Evolutionary conservation across 2,329 filamentous ascomycete species (phyloP).

Genomic region (Endoconidiophora laricicola): DNA sequence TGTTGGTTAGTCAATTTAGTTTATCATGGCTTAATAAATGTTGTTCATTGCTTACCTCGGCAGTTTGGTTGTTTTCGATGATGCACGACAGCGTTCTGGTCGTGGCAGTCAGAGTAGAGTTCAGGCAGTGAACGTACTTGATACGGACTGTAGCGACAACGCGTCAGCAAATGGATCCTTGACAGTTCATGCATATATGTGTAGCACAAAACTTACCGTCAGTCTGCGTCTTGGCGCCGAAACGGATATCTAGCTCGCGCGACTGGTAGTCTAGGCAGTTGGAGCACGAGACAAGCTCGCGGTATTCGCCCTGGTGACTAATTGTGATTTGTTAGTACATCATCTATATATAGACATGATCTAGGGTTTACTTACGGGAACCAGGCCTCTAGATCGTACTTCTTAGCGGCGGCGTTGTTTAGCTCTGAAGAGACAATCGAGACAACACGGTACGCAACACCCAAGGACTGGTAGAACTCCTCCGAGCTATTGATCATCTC

Average conservation of each 20-base stretch:
- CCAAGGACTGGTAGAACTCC: constrained; percentile 84
- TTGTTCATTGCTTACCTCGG: constrained; percentile 36
- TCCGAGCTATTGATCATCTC: constrained; percentile 83
- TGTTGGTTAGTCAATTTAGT: constrained; percentile 8
- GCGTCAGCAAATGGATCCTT: background rate
- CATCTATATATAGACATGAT: too few relatives aligned
- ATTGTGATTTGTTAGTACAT: background rate
- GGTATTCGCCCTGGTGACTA: constrained; percentile 70
- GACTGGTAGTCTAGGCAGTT: constrained; percentile 99
- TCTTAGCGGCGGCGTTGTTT: constrained; percentile 64
- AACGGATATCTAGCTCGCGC: constrained; percentile 81
- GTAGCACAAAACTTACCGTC: constrained; percentile 33
- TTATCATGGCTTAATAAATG: background rate
- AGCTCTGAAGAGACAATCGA: constrained; percentile 91
- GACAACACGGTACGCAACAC: constrained; percentile 79
- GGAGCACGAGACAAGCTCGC: constrained; percentile 91
- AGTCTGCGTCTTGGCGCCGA: constrained; percentile 71
- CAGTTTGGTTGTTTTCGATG: constrained; percentile 90
- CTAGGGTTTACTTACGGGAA: constrained; percentile 46
- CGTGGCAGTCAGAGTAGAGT: constrained; percentile 79
- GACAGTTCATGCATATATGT: background rate
- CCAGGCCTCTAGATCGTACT: constrained; percentile 92
- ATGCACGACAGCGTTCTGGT: constrained; percentile 87
- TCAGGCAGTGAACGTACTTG: constrained; percentile 86
- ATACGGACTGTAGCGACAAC: constrained; percentile 34